A percentile compares a stretch with the other conserved stretches of the same genome.
These are phyloP conservation scores for Tanacetum coccineum DNA, from an alignment of 129 eudicot species.

Conservation along the genomic window DNA sequence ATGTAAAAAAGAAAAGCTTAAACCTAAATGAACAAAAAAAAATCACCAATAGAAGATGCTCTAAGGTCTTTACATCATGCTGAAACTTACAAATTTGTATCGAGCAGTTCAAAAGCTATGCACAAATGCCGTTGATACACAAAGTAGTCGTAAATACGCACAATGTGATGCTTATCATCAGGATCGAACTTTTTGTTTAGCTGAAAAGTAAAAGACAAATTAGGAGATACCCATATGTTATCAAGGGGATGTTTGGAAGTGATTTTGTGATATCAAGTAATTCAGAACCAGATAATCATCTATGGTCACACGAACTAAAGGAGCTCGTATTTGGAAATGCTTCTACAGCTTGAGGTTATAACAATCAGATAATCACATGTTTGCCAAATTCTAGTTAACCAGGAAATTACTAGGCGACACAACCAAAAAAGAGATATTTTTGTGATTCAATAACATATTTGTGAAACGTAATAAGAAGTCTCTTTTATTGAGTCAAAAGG, in stretches of 20 bases:
- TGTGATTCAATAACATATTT: neutral
- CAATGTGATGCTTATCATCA: constrained; percentile 94
- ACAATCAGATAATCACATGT: neutral
- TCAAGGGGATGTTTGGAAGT: constrained; percentile 4
- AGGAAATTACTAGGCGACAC: neutral
- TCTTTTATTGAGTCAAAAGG: neutral
- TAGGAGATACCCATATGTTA: constrained; percentile 5
- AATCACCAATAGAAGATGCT: constrained; percentile 1
- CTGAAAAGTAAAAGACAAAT: constrained; percentile 39
- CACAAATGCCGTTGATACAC: constrained; percentile 86
- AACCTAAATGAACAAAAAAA: neutral
- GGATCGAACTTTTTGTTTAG: constrained; percentile 95
- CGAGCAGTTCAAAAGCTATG: constrained; percentile 89
- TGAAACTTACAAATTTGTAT: constrained; percentile 79
- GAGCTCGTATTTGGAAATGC: neutral
- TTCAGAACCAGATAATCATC: neutral
- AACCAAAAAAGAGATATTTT: neutral
- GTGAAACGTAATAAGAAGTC: neutral
- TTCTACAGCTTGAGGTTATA: neutral
- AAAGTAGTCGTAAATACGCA: constrained; percentile 93
- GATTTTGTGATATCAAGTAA: neutral
- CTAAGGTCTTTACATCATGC: neutral
- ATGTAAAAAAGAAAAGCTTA: constrained; percentile 18
- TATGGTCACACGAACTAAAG: neutral
- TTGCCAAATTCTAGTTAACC: neutral